Conservation (phyloP, 345 rosid genomes). For the Aurinia saxatilis region DNA sequence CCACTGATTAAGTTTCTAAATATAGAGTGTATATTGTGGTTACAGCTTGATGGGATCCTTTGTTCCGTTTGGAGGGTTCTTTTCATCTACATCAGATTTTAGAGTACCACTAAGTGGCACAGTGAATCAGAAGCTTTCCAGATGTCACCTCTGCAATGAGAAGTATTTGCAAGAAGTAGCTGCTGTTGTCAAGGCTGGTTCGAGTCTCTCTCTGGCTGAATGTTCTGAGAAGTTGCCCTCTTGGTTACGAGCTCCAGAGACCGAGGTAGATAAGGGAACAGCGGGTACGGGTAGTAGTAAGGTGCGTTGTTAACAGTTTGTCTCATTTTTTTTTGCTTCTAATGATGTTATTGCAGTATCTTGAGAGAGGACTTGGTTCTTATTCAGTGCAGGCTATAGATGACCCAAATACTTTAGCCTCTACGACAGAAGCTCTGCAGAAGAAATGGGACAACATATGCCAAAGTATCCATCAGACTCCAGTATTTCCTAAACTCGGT, state of each 20-base stretch:
- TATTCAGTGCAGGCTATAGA: slow-evolving; percentile 54
- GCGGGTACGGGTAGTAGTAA: slow-evolving; percentile 18
- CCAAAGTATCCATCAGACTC: slow-evolving; percentile 43
- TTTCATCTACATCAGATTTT: slow-evolving; percentile 42
- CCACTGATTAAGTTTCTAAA: neutral
- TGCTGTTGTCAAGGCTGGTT: slow-evolving; percentile 33
- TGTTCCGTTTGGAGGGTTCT: slow-evolving; percentile 71
- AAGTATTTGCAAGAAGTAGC: slow-evolving; percentile 51
- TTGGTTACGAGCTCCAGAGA: slow-evolving; percentile 41
- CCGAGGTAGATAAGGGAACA: slow-evolving; percentile 31
- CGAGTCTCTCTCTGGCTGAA: slow-evolving; percentile 36
- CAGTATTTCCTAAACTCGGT: slow-evolving; percentile 26
- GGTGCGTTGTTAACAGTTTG: slow-evolving; percentile 35
- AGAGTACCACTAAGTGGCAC: slow-evolving; percentile 27
- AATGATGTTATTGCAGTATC: slow-evolving; percentile 10
- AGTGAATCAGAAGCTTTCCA: slow-evolving; percentile 23
- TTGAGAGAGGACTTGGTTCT: slow-evolving; percentile 37
- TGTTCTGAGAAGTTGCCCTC: slow-evolving; percentile 37
- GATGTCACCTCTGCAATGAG: slow-evolving; percentile 50
- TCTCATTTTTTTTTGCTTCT: neutral
- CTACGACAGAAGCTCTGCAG: slow-evolving; percentile 34
- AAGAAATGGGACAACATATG: slow-evolving; percentile 56
- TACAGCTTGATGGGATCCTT: slow-evolving; percentile 73
- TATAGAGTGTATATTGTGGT: slow-evolving; percentile 28
- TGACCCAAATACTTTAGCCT: slow-evolving; percentile 28